Percentiles rank a stretch among this genome's conserved stretches.
These are phyloP conservation scores for Boletus reticuloceps DNA, from an alignment of 768 basidiomycete genomes.

Conservation along the genomic window DNA sequence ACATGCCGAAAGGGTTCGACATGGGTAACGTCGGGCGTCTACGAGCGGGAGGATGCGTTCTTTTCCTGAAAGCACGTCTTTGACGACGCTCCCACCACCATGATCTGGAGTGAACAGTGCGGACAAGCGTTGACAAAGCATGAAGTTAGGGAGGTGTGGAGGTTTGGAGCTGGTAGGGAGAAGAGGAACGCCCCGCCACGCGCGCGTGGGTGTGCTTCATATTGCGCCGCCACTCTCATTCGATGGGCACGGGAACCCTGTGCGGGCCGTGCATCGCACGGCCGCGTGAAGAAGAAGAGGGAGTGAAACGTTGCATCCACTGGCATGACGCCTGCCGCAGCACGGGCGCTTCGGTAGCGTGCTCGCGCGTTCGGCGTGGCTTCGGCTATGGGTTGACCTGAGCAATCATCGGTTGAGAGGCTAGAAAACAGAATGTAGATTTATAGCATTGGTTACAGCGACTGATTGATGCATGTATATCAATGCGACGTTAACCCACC, in stretches of 20 bases:
- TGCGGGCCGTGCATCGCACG: not conserved
- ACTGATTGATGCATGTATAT: no score
- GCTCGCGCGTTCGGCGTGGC: not conserved
- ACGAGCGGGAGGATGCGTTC: slow-evolving; percentile 43
- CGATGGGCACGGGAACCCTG: not conserved
- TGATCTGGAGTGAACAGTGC: slow-evolving; percentile 12
- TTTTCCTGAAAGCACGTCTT: slow-evolving; percentile 30
- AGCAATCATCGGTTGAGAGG: no score
- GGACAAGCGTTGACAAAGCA: slow-evolving; percentile 15
- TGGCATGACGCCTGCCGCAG: slow-evolving; percentile 12
- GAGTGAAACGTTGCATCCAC: slow-evolving; percentile 12
- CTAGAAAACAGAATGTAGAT: not conserved
- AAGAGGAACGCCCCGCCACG: not conserved
- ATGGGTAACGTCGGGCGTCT: slow-evolving; percentile 48
- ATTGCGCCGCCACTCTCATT: slow-evolving; percentile 10
- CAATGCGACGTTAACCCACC: no score
- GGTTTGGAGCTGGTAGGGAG: not conserved
- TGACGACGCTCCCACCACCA: slow-evolving; percentile 1
- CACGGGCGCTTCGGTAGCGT: slow-evolving; percentile 4
- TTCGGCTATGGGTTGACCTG: not conserved
- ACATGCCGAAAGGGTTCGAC: slow-evolving; percentile 43
- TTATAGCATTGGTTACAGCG: not conserved
- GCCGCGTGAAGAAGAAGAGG: slow-evolving; percentile 11
- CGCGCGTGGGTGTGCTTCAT: slow-evolving; percentile 8
- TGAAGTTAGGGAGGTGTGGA: not conserved